phyloP scores from a whole-genome alignment of 2,329 filamentous ascomycete genomes.

The Passalora sequoiae region DNA sequence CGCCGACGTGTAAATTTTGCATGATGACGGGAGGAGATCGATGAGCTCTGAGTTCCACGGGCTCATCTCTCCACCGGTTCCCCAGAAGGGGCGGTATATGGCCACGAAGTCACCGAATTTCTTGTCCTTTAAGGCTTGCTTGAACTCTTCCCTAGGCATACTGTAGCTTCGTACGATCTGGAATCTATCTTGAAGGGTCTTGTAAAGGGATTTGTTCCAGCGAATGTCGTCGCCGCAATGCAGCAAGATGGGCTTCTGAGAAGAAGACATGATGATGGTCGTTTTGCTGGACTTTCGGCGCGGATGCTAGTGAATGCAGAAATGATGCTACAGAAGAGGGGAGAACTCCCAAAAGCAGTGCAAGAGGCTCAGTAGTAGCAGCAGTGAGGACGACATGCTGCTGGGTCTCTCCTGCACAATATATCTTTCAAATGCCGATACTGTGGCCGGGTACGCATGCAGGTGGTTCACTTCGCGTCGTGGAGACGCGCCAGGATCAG shows the following conservation, averaged over 20 bases:
- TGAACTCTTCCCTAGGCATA: constrained; percentile 38
- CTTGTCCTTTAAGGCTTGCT: constrained; percentile 34
- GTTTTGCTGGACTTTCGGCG: neutral
- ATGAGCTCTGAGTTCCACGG: constrained; percentile 58
- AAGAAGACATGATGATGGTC: constrained; percentile 4
- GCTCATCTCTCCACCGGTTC: constrained; percentile 61
- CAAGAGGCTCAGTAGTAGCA: neutral
- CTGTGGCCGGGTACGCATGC: neutral
- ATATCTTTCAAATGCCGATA: constrained; percentile 1
- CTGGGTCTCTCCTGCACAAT: too few relatives aligned
- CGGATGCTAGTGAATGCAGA: neutral
- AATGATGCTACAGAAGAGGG: neutral
- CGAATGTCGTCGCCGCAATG: constrained; percentile 43
- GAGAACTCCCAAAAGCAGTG: neutral
- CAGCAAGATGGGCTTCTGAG: constrained; percentile 31
- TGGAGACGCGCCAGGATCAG: neutral
- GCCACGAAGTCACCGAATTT: constrained; percentile 42
- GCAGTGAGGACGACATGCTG: neutral
- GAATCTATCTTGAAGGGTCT: constrained; percentile 35
- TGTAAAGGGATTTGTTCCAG: constrained; percentile 43
- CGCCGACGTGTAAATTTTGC: constrained; percentile 55
- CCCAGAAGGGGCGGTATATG: constrained; percentile 58
- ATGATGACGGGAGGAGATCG: constrained; percentile 46
- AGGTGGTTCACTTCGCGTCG: neutral
- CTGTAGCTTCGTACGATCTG: constrained; percentile 38